Base-by-base conservation (phyloP, 139 green algal genomes). In the Haematococcus sp. region DNA sequence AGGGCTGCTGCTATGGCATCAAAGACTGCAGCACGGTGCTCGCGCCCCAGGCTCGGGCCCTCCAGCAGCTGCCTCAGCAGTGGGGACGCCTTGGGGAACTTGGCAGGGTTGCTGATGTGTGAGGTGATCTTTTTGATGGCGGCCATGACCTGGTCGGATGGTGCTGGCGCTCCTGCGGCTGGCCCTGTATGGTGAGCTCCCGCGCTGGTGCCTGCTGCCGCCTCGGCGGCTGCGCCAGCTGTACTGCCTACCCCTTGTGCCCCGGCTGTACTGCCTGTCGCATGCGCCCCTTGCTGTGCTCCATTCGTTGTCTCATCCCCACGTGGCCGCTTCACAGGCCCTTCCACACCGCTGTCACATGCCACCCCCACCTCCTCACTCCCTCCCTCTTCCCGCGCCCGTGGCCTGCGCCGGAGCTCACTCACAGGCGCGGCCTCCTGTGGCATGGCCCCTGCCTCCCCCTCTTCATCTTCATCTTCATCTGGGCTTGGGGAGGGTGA, bases 11-110 rank as follows among this genome's bases (percentile, higher is more conserved):
- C 23, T 23, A 75, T 3, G 1, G 74, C 79, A 0, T 70, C 70
- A 40, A 89, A 87, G 15, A 73, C n/a, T 9, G 58, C 33, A 13
- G 74, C 54, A 31, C 74, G 72, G 35, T 83, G 75, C 25, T 54
- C 51, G n/a, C 59, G 35, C 2, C 31, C 34, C 23, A 88, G 34
- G 0, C 63, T 76, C 31, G 71, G 61, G 2, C 76, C 66, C 9
- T 81, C 65, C 15, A 95, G 60, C 40, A 95, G 80, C 82, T 95
- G 85, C 27, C 87, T 81, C 75, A 95, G 76, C 71, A 95, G 80
- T 13, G 74, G 63, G 3, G 83, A 77, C 0, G 90, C 90, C 55
- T 94, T 94, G 23, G 25, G 22, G 63, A 95, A 94, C 79, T 95
- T 95, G 64, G 78, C 76, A 16, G 81, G 60, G 46, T 82, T 87